phyloP scores from a whole-genome alignment of 768 basidiomycete genomes.

The Lyophyllum shimeji region DNA sequence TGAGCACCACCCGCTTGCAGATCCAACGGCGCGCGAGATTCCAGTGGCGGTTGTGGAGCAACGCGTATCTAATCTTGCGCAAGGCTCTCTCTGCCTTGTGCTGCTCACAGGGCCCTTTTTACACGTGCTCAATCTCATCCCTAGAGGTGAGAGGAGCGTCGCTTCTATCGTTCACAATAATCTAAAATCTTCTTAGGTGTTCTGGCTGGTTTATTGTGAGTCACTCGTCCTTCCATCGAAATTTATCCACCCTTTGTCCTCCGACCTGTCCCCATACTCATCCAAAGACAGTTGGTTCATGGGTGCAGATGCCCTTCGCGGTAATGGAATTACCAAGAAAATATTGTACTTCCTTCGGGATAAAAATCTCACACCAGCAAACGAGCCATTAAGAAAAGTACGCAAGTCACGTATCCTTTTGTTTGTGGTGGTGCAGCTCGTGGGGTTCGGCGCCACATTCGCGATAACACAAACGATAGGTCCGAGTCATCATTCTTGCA shows the following conservation, averaged over 20 bases:
- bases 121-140: slow-evolving; percentile 76
- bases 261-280: not conserved
- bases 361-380: slow-evolving; percentile 51
- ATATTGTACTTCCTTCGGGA: slow-evolving; percentile 81
- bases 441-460: slow-evolving; percentile 86
- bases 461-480: slow-evolving; percentile 90
- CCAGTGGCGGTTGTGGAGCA: slow-evolving; percentile 86
- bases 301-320: slow-evolving; percentile 79
- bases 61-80: slow-evolving; percentile 86
- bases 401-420: slow-evolving; percentile 70
- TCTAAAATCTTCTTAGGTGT: slow-evolving; percentile 42
- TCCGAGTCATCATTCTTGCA: slow-evolving; percentile 37
- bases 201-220: slow-evolving; percentile 84
- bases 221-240: slow-evolving; percentile 14
- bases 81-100: slow-evolving; percentile 77
- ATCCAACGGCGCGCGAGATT: slow-evolving; percentile 35
- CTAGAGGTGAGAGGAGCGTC: slow-evolving; percentile 46
- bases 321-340: slow-evolving; percentile 82
- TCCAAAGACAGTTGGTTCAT: slow-evolving; percentile 75
- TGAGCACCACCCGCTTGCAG: slow-evolving; percentile 9
- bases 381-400: slow-evolving; percentile 76
- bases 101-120: slow-evolving; percentile 82
- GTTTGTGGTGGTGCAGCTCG: slow-evolving; percentile 73
- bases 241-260: not conserved
- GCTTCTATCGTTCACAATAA: slow-evolving; percentile 9